A percentile compares a stretch with the other conserved stretches of the same genome.
phyloP scores from a whole-genome alignment of 1,284 basidiomycete species.

The Mrakiaceae sp. region DNA sequence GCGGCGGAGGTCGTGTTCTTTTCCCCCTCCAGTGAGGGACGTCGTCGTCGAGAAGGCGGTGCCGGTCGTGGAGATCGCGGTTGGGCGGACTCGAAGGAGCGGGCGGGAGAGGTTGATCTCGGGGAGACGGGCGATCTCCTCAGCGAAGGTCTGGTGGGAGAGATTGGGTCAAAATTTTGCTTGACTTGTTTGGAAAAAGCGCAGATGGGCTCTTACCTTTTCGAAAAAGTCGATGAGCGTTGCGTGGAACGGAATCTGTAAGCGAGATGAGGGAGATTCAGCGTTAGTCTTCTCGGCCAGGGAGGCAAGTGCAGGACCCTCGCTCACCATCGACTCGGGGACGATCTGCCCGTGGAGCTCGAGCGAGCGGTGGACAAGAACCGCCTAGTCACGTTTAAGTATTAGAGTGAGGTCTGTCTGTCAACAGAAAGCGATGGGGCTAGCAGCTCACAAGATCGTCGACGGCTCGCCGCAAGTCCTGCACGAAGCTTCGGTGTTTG shows the following conservation, averaged over 20 bases:
- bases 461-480: conserved; percentile 59
- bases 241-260: conserved; percentile 59
- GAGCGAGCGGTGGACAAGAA: conserved; percentile 70
- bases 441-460: conserved; percentile 60
- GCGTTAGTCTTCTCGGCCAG: too few relatives aligned
- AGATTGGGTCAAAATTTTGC: conserved; percentile 30
- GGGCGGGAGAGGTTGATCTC: too few relatives aligned
- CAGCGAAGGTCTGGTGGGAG: conserved; percentile 78
- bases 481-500: conserved; percentile 56
- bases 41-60: neutral
- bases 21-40: neutral
- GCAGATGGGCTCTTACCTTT: conserved; percentile 16
- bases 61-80: neutral
- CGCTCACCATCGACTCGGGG: conserved; percentile 60
- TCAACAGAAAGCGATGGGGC: neutral
- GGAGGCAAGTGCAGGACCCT: too few relatives aligned
- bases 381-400: conserved; percentile 41
- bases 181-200: neutral
- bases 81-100: too few relatives aligned
- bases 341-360: conserved; percentile 71
- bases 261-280: too few relatives aligned
- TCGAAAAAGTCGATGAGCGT: conserved; percentile 57
- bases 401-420: neutral
- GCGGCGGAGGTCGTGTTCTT: neutral
- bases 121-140: conserved; percentile 51